Evolutionary conservation across 495 filamentous ascomycete species (phyloP).

Genomic region (Neurospora sp.): DNA sequence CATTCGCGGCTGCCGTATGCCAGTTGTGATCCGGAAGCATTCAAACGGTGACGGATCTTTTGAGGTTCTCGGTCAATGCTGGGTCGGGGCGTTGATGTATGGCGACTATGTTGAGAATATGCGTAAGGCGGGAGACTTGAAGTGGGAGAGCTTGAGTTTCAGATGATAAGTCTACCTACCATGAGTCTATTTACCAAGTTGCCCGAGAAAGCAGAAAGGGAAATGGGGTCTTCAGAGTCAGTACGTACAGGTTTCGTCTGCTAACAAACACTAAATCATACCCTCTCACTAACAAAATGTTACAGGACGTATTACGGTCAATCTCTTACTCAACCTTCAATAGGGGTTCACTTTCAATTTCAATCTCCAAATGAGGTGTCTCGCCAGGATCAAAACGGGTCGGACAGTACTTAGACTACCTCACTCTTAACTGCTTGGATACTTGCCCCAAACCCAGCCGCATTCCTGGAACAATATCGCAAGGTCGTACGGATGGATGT

Average conservation of each 20-base stretch:
- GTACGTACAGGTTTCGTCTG: background rate
- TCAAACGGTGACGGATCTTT: background rate
- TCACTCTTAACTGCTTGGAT: too few relatives aligned
- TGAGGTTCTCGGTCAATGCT: background rate
- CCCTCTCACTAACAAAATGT: background rate
- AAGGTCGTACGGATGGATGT: background rate
- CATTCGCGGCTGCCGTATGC: background rate
- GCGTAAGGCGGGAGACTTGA: background rate
- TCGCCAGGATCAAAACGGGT: background rate
- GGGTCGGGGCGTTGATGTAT: background rate
- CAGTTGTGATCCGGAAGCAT: background rate
- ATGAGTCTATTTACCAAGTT: background rate
- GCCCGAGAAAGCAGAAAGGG: too few relatives aligned
- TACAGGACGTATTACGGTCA: background rate
- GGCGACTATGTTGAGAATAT: background rate
- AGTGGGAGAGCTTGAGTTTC: background rate
- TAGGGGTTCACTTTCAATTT: background rate
- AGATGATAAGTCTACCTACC: background rate
- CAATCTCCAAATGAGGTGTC: background rate
- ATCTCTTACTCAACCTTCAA: background rate
- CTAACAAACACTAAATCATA: background rate
- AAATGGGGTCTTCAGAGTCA: too few relatives aligned
- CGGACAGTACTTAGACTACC: background rate
- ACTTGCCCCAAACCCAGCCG: background rate
- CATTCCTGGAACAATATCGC: accelerated